A percentile compares a stretch with the other conserved stretches of the same genome.
phyloP scores from a whole-genome alignment of 169 alveolate species.

The Cryptosporidium felis region DNA sequence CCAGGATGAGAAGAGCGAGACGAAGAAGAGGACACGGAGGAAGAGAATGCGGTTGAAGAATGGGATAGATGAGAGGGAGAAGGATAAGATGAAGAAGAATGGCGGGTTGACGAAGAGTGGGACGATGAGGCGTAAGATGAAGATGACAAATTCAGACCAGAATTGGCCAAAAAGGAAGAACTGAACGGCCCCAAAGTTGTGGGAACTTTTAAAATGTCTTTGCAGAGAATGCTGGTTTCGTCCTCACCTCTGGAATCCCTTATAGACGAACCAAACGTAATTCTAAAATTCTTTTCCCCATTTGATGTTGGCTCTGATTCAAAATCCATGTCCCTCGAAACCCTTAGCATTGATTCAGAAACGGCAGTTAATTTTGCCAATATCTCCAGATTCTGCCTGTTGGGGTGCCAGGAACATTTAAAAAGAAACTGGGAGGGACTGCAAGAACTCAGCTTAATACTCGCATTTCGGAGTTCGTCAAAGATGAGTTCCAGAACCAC shows the following conservation, averaged over 20 bases:
- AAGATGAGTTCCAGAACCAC: conserved; percentile 1
- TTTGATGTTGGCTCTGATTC: not conserved
- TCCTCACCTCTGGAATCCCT: no score
- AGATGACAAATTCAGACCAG: no score
- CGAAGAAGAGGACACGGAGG: conserved; percentile 11
- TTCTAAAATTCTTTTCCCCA: not conserved
- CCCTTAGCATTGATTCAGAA: not conserved
- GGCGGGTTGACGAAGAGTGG: no score
- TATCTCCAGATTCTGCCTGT: conserved; percentile 35
- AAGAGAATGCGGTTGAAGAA: no score
- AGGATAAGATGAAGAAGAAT: no score
- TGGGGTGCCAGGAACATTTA: conserved; percentile 68
- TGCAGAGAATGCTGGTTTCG: not conserved
- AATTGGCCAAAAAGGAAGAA: no score
- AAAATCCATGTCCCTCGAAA: not conserved
- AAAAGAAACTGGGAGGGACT: conserved; percentile 34
- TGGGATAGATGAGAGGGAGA: no score
- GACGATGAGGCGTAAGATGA: no score
- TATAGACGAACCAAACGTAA: not conserved
- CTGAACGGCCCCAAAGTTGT: not conserved
- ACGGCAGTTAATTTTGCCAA: conserved; percentile 25
- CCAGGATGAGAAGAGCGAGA: not conserved
- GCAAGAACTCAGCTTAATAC: not conserved
- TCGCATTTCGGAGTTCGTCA: conserved; percentile 6
- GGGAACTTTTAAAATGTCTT: not conserved